phyloP scores from a whole-genome alignment of 306 rosid species.

The Begonia fuchsioides region DNA sequence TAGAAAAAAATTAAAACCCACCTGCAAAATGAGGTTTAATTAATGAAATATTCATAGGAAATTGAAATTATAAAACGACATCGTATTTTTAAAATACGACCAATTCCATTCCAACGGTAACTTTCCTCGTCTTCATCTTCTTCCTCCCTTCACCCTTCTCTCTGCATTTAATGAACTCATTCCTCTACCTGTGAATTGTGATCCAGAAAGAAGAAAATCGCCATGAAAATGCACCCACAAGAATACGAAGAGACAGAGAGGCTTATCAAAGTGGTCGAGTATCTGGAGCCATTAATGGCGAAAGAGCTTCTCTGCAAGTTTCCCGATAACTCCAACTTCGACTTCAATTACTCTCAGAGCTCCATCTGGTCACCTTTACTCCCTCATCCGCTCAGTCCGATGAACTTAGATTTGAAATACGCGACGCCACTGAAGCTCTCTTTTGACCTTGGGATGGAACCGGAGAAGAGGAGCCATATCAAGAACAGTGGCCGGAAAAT shows the following conservation, averaged over 20 bases:
- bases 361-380: constrained; percentile 81
- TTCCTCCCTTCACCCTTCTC: background rate
- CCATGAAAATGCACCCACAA: background rate
- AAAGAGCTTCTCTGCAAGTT: constrained; percentile 62
- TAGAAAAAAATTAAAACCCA: too few species aligned
- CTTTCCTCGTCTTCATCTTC: constrained; percentile 6
- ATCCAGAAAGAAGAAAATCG: background rate
- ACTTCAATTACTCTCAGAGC: constrained; percentile 80
- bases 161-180: background rate
- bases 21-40: too few species aligned
- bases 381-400: constrained; percentile 27
- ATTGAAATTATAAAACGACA: too few species aligned
- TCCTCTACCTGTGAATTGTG: too few species aligned
- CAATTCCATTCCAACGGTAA: constrained; percentile 11
- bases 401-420: constrained; percentile 33
- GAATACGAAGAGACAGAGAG: constrained; percentile 13
- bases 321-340: constrained; percentile 82
- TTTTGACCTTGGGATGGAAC: constrained; percentile 15
- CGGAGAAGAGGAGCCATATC: too few species aligned
- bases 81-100: background rate
- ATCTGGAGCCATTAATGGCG: constrained; percentile 67
- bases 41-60: too few species aligned
- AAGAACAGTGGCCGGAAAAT: constrained; percentile 20
- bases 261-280: constrained; percentile 53
- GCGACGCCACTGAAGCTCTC: constrained; percentile 38